A percentile compares a stretch with the other conserved stretches of the same genome.
phyloP scores from a whole-genome alignment of 2,329 filamentous ascomycete genomes.

The Aspergillus unguis region DNA sequence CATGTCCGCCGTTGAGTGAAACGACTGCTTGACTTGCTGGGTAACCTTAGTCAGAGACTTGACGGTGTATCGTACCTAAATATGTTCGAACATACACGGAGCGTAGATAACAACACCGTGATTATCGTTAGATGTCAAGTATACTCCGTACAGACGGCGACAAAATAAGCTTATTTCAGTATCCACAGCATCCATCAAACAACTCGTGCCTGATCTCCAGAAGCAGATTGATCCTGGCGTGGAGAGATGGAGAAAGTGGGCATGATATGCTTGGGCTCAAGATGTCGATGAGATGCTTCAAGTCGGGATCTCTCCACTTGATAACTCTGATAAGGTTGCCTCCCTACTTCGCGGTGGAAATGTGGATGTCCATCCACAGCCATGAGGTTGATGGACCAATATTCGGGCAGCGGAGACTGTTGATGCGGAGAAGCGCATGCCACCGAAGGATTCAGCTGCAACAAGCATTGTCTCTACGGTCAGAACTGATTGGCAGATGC shows the following conservation, averaged over 20 bases:
- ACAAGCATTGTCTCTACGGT: too few species aligned
- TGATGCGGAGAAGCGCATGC: conserved; percentile 22
- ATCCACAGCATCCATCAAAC: conserved; percentile 4
- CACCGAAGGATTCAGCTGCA: conserved; percentile 11
- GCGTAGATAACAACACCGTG: background rate
- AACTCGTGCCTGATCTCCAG: conserved; percentile 6
- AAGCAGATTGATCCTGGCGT: conserved; percentile 15
- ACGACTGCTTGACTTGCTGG: too few species aligned
- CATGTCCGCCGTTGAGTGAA: too few species aligned
- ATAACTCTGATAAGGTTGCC: conserved; percentile 26
- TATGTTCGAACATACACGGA: too few species aligned
- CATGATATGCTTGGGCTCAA: conserved; percentile 15
- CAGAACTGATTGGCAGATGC: too few species aligned
- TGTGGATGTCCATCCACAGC: conserved; percentile 21
- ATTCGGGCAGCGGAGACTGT: conserved; percentile 22
- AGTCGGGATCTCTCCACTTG: conserved; percentile 22
- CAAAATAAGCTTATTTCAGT: conserved; percentile 8
- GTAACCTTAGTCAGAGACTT: too few species aligned
- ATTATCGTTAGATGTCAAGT: background rate
- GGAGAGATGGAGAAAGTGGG: conserved; percentile 18
- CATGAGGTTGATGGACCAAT: conserved; percentile 22
- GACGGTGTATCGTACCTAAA: too few species aligned
- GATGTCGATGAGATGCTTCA: conserved; percentile 9
- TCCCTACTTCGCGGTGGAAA: conserved; percentile 22
- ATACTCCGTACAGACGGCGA: background rate